A percentile compares a stretch with the other conserved stretches of the same genome.
phyloP scores from a whole-genome alignment of 495 filamentous ascomycete species.

The Penicillium silybi region DNA sequence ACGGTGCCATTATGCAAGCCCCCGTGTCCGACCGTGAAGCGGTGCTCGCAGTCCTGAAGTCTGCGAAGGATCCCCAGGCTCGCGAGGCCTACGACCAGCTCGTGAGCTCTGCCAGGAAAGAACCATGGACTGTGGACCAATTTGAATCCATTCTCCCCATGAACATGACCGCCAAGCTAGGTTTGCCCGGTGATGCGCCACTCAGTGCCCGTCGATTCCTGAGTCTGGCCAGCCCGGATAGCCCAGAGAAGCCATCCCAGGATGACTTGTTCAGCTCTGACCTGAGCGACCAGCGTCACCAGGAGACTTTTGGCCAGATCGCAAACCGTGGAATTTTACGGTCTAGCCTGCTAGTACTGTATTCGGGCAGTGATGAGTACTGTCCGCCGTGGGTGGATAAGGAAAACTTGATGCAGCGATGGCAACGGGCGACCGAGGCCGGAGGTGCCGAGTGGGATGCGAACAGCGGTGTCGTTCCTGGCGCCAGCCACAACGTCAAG shows the following conservation, averaged over 20 bases:
- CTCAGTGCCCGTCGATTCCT: conserved; percentile 55
- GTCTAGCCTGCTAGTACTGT: conserved; percentile 48
- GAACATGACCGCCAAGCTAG: conserved; percentile 39
- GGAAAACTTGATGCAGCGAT: conserved; percentile 55
- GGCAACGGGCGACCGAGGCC: conserved; percentile 58
- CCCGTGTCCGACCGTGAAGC: conserved; percentile 76
- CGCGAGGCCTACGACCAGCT: conserved; percentile 46
- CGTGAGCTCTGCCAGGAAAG: conserved; percentile 46
- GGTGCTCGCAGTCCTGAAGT: conserved; percentile 31
- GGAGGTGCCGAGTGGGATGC: conserved; percentile 47
- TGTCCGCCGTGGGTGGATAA: conserved; percentile 63
- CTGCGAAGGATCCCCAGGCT: conserved; percentile 13
- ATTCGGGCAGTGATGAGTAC: conserved; percentile 70
- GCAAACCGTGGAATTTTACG: conserved; percentile 52
- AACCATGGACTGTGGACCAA: conserved; percentile 39
- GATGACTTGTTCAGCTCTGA: conserved; percentile 92
- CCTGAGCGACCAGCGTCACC: conserved; percentile 55
- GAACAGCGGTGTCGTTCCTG: conserved; percentile 53
- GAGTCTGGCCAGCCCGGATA: conserved; percentile 56
- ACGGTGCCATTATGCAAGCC: conserved; percentile 82
- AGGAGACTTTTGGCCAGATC: conserved; percentile 61
- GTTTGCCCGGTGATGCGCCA: conserved; percentile 55
- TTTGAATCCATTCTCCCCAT: conserved; percentile 56
- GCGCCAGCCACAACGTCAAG: conserved; percentile 59
- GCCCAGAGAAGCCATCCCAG: conserved; percentile 54